Percentiles rank a stretch among this genome's conserved stretches.
Evolutionary conservation across 768 basidiomycete species (phyloP).

Genomic region (Pleurotus tuoliensis): DNA sequence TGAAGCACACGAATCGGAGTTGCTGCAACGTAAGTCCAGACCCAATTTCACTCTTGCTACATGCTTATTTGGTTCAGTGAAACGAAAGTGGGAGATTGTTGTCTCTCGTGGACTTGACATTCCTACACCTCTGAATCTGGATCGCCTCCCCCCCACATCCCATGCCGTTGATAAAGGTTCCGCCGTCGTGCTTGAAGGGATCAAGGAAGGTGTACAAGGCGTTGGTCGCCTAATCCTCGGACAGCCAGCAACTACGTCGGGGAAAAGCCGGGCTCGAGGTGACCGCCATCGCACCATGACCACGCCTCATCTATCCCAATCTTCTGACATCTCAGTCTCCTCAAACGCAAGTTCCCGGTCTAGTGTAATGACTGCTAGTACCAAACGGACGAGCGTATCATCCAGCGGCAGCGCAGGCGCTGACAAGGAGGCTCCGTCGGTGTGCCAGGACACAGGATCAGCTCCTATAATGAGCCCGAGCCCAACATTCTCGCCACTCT

Average conservation of each 20-base stretch:
- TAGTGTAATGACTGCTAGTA: slow-evolving; percentile 10
- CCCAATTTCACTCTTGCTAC: neutral
- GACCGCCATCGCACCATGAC: neutral
- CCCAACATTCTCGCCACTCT: slow-evolving; percentile 32
- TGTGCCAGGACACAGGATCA: slow-evolving; percentile 47
- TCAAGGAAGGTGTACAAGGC: slow-evolving; percentile 63
- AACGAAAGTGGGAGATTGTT: slow-evolving; percentile 82
- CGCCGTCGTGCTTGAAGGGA: slow-evolving; percentile 48
- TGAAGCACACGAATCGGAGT: slow-evolving; percentile 65
- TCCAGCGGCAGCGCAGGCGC: slow-evolving; percentile 22
- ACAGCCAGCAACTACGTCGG: slow-evolving; percentile 9
- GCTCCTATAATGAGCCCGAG: slow-evolving; percentile 48
- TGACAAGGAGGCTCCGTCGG: slow-evolving; percentile 25
- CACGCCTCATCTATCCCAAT: slow-evolving; percentile 14
- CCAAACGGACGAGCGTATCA: slow-evolving; percentile 10
- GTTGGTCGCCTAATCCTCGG: slow-evolving; percentile 47
- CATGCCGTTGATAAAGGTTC: slow-evolving; percentile 12
- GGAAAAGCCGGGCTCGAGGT: slow-evolving; percentile 6
- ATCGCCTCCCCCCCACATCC: slow-evolving; percentile 14
- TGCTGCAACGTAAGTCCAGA: slow-evolving; percentile 50
- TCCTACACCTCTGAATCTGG: slow-evolving; percentile 10
- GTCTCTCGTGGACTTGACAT: slow-evolving; percentile 59
- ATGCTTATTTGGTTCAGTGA: slow-evolving; percentile 39
- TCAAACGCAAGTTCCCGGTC: slow-evolving; percentile 15
- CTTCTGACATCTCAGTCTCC: neutral